A percentile compares a stretch with the other conserved stretches of the same genome.
phyloP scores from a whole-genome alignment of 495 filamentous ascomycete species.

The Penicillium cataractarum region DNA sequence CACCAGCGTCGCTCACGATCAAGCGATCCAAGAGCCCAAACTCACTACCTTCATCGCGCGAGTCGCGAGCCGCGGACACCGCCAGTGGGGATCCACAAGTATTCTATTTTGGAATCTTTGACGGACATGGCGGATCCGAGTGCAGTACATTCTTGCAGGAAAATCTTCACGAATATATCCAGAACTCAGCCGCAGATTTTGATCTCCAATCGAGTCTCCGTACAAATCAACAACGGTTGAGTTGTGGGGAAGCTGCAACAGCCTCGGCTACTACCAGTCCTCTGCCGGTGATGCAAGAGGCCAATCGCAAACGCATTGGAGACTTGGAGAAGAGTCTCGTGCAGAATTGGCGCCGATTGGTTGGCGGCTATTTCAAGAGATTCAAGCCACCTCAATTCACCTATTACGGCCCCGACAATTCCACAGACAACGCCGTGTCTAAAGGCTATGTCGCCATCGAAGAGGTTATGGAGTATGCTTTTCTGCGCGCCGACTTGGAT shows the following conservation, averaged over 20 bases:
- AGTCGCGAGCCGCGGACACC: conserved; percentile 64
- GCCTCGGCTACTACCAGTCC: conserved; percentile 13
- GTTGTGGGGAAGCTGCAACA: conserved; percentile 10
- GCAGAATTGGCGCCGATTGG: conserved; percentile 75
- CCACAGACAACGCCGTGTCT: conserved; percentile 6
- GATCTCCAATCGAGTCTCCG: conserved; percentile 70
- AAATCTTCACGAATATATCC: conserved; percentile 84
- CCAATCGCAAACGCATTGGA: conserved; percentile 37
- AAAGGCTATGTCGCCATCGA: conserved; percentile 45
- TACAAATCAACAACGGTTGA: conserved; percentile 19
- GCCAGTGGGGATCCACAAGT: conserved; percentile 88
- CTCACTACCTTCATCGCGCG: conserved; percentile 25
- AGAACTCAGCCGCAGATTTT: conserved; percentile 74
- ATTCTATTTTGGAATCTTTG: conserved; percentile 96
- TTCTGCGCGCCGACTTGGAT: conserved; percentile 88
- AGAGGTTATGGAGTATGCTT: conserved; percentile 77
- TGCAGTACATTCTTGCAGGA: conserved; percentile 87
- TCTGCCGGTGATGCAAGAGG: conserved; percentile 46
- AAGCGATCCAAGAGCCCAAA: conserved; percentile 20
- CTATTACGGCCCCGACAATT: conserved; percentile 31
- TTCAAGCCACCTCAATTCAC: conserved; percentile 76
- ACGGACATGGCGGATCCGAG: conserved; percentile 91
- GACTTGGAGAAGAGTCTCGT: conserved; percentile 70
- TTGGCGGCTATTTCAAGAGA: conserved; percentile 91
- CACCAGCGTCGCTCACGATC: conserved; percentile 69